Percentiles rank a stretch among this genome's conserved stretches.
These are phyloP conservation scores for Escallonia herrerae DNA, from an alignment of 129 eudicot species.

Conservation along the genomic window DNA sequence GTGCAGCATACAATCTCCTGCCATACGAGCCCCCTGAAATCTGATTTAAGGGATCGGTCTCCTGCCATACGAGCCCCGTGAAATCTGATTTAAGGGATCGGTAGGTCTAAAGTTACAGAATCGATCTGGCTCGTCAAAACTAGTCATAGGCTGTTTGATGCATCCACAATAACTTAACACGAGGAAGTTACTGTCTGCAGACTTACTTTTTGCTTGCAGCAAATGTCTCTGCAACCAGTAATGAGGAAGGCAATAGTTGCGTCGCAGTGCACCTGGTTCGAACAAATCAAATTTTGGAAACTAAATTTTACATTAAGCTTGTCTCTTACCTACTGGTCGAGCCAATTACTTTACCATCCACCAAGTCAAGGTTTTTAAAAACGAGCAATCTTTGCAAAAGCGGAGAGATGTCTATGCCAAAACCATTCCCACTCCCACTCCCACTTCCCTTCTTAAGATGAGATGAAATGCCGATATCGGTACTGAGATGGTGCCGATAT, in stretches of 20 bases:
- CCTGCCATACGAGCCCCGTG: too few relatives aligned
- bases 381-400: too few relatives aligned
- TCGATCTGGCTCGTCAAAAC: not conserved
- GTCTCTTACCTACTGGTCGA: too few relatives aligned
- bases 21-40: not conserved
- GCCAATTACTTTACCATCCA: too few relatives aligned
- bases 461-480: too few relatives aligned
- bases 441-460: too few relatives aligned
- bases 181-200: slow-evolving; percentile 10
- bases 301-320: too few relatives aligned
- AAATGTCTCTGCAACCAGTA: slow-evolving; percentile 86
- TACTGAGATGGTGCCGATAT: too few relatives aligned
- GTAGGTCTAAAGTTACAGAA: not conserved
- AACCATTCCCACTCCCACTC: fast-evolving
- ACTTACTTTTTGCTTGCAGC: slow-evolving; percentile 40
- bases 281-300: slow-evolving; percentile 10
- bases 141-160: not conserved
- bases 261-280: slow-evolving; percentile 85
- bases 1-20: not conserved
- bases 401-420: too few relatives aligned
- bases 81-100: too few relatives aligned
- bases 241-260: slow-evolving; percentile 93
- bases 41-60: not conserved
- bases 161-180: not conserved
- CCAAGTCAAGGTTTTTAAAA: too few relatives aligned